Conservation (phyloP, 495 filamentous ascomycete species). For the Penicillium turbatum region DNA sequence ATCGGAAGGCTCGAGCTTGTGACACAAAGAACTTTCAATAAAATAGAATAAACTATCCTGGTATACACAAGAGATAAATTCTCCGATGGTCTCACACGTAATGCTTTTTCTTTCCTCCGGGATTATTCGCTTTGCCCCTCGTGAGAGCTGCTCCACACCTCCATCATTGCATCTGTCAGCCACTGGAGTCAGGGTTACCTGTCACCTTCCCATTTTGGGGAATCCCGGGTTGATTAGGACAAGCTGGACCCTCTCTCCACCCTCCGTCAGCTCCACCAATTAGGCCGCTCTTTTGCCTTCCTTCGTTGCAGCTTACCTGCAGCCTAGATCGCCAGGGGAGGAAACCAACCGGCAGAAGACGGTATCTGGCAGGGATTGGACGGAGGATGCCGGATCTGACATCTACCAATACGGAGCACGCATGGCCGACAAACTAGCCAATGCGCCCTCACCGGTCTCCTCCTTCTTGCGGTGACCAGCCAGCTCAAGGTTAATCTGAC, state of each 20-base stretch:
- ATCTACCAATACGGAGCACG: constrained; percentile 65
- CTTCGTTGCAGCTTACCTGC: constrained; percentile 3
- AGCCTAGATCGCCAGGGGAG: constrained; percentile 10
- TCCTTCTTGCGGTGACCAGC: constrained; percentile 75
- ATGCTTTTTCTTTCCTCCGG: background rate
- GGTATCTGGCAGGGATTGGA: constrained; percentile 6
- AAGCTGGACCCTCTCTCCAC: background rate
- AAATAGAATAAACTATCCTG: constrained; percentile 8
- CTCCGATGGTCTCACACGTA: constrained; percentile 5
- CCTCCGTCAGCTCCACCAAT: background rate
- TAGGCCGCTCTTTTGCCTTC: background rate
- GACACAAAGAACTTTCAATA: background rate
- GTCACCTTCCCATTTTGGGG: constrained; percentile 9
- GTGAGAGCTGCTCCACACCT: constrained; percentile 7
- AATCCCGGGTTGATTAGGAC: constrained; percentile 3
- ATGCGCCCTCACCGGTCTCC: constrained; percentile 51
- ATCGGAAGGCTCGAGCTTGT: background rate
- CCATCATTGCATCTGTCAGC: constrained; percentile 6
- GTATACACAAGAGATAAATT: constrained; percentile 13
- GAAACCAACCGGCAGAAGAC: background rate
- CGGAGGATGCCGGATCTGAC: background rate
- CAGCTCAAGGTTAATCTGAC: constrained; percentile 84
- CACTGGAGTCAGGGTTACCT: constrained; percentile 10
- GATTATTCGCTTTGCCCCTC: background rate
- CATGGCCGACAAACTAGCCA: constrained; percentile 63